Evolutionary conservation across 2,329 filamentous ascomycete species (phyloP).

Genomic region (Nannizziopsis barbatae): DNA sequence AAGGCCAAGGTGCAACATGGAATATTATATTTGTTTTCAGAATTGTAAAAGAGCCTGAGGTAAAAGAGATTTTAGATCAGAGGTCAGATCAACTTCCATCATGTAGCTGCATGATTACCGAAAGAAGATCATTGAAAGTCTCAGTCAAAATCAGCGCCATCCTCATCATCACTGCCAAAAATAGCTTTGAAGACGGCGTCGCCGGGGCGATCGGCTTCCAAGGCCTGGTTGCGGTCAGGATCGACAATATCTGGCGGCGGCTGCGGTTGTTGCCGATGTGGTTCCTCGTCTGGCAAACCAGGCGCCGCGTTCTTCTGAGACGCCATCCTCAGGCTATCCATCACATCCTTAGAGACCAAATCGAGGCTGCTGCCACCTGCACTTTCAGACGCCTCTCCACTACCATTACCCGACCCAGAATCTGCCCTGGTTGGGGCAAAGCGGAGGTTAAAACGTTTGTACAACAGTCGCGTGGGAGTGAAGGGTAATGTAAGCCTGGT

Average conservation of each 20-base stretch:
- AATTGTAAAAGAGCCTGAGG: too few species aligned
- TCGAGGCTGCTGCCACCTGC: slow-evolving; percentile 33
- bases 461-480: slow-evolving; percentile 71
- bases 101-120: too few species aligned
- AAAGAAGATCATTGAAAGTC: too few species aligned
- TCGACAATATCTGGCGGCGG: slow-evolving; percentile 41
- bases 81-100: too few species aligned
- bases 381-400: slow-evolving; percentile 16
- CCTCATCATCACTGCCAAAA: slow-evolving; percentile 77
- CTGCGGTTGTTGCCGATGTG: slow-evolving; percentile 16
- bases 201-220: slow-evolving; percentile 62
- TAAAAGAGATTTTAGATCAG: too few species aligned
- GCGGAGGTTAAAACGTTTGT: slow-evolving; percentile 86
- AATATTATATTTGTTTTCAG: too few species aligned
- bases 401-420: slow-evolving; percentile 24
- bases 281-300: not conserved
- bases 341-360: slow-evolving; percentile 43
- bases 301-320: slow-evolving; percentile 15
- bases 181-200: slow-evolving; percentile 84
- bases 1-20: too few species aligned
- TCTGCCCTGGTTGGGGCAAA: slow-evolving; percentile 53
- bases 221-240: slow-evolving; percentile 62
- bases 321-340: slow-evolving; percentile 46
- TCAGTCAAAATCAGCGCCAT: slow-evolving; percentile 34
- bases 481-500: slow-evolving; percentile 64